These are phyloP conservation scores for Tetragonia tetragonoides DNA, from an alignment of 148 eudicot genomes.

Conservation along the genomic window DNA sequence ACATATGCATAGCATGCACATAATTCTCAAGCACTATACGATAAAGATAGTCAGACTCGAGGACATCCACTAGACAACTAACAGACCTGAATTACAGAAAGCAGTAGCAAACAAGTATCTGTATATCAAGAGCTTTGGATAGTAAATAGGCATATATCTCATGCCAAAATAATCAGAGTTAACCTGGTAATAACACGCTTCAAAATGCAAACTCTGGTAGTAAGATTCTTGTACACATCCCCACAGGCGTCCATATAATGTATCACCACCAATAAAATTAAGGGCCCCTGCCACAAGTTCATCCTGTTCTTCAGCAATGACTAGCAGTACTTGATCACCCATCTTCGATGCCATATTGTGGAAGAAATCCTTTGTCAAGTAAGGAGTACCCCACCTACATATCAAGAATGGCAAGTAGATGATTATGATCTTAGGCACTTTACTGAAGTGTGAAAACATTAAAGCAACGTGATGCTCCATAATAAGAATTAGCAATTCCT, in stretches of 20 bases:
- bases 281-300: conserved; percentile 91
- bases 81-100: too few species aligned
- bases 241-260: conserved; percentile 89
- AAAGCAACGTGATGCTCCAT: conserved; percentile 2
- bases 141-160: neutral
- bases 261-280: conserved; percentile 90
- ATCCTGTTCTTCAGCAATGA: conserved; percentile 78
- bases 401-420: conserved; percentile 8
- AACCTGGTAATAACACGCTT: conserved; percentile 99
- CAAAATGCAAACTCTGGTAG: conserved; percentile 92
- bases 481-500: conserved; percentile 8
- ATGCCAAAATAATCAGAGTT: conserved; percentile 17
- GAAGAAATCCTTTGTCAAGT: conserved; percentile 92
- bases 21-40: neutral
- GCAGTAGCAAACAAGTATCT: neutral
- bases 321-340: conserved; percentile 87
- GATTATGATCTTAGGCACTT: conserved; percentile 9
- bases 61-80: too few species aligned
- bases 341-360: conserved; percentile 88
- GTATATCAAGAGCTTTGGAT: neutral
- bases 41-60: neutral
- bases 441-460: neutral
- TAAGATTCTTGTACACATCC: conserved; percentile 79
- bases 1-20: neutral
- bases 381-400: conserved; percentile 94